These are phyloP conservation scores for Colletotrichum orbiculare DNA, from an alignment of 2,329 filamentous ascomycete species.

Conservation along the genomic window DNA sequence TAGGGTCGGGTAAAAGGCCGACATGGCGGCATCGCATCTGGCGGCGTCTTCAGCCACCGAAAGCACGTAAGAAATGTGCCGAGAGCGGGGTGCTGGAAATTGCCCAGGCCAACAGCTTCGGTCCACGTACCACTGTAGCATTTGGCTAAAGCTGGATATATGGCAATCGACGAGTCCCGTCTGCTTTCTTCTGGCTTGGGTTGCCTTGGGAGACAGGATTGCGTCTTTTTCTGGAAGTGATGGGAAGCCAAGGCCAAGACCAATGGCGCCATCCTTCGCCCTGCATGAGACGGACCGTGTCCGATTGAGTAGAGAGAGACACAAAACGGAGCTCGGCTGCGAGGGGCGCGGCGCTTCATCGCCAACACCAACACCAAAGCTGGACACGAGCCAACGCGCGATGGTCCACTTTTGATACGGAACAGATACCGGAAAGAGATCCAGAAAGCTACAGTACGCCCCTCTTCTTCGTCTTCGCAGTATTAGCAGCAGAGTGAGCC, in stretches of 20 bases:
- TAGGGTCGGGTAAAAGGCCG: constrained; percentile 29
- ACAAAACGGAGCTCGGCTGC: not conserved
- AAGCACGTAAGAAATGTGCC: constrained; percentile 10
- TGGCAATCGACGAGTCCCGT: not conserved
- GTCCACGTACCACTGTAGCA: not conserved
- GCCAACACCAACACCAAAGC: not conserved
- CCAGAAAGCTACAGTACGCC: not conserved
- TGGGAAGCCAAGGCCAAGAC: constrained; percentile 32
- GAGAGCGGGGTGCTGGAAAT: constrained; percentile 20
- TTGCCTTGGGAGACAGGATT: constrained; percentile 8
- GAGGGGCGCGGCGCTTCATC: constrained; percentile 1
- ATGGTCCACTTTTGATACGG: constrained; percentile 33
- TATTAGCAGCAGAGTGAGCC: too few relatives aligned
- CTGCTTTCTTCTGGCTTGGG: not conserved
- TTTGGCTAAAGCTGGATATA: constrained; percentile 21
- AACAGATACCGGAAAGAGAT: not conserved
- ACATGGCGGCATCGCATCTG: constrained; percentile 13
- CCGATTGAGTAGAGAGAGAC: constrained; percentile 32
- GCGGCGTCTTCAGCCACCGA: not conserved
- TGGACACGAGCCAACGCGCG: too few relatives aligned
- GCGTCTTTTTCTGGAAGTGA: constrained; percentile 31
- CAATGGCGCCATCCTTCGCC: constrained; percentile 25
- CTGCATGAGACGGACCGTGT: constrained; percentile 28
- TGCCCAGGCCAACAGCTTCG: constrained; percentile 16
- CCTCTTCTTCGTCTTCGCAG: too few relatives aligned